These are phyloP conservation scores for Colletotrichum filicis DNA, from an alignment of 2,329 filamentous ascomycete genomes.

Conservation along the genomic window DNA sequence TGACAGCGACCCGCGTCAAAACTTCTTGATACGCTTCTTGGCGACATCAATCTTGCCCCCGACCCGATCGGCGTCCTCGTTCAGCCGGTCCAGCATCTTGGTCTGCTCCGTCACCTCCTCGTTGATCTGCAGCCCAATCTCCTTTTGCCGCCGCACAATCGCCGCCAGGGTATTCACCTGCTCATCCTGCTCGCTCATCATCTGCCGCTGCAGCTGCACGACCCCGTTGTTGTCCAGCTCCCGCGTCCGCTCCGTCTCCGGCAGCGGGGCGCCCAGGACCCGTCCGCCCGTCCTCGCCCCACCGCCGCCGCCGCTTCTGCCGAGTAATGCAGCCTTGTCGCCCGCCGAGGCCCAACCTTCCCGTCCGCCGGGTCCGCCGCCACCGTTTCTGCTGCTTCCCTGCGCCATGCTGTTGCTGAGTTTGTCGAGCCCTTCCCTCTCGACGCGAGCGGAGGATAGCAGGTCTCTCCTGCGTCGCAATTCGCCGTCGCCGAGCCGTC, in stretches of 20 bases:
- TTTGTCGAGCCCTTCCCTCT: conserved; percentile 80
- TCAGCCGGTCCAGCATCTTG: conserved; percentile 74
- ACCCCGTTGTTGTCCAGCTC: conserved; percentile 83
- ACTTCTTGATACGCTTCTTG: conserved; percentile 77
- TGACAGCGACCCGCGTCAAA: conserved; percentile 53
- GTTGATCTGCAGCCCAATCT: conserved; percentile 82
- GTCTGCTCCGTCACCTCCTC: conserved; percentile 79
- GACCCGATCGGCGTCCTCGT: conserved; percentile 73
- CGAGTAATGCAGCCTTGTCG: conserved; percentile 63
- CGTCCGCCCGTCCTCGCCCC: conserved; percentile 61
- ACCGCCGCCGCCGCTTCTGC: conserved; percentile 42
- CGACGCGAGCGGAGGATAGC: conserved; percentile 74
- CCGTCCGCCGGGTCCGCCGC: conserved; percentile 59
- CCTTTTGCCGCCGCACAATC: conserved; percentile 77
- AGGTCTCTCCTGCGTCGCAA: conserved; percentile 77
- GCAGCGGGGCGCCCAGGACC: conserved; percentile 77
- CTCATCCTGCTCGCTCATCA: conserved; percentile 80
- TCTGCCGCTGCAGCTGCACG: conserved; percentile 76
- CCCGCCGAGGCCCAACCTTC: conserved; percentile 59
- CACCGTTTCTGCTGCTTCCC: conserved; percentile 43
- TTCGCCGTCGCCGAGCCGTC: conserved; percentile 77
- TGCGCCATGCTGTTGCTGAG: conserved; percentile 67
- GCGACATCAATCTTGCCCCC: conserved; percentile 77
- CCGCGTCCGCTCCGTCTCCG: conserved; percentile 80
- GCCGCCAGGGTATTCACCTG: conserved; percentile 75